These are phyloP conservation scores for Silene uniflora DNA, from an alignment of 148 eudicot species.

Conservation along the genomic window DNA sequence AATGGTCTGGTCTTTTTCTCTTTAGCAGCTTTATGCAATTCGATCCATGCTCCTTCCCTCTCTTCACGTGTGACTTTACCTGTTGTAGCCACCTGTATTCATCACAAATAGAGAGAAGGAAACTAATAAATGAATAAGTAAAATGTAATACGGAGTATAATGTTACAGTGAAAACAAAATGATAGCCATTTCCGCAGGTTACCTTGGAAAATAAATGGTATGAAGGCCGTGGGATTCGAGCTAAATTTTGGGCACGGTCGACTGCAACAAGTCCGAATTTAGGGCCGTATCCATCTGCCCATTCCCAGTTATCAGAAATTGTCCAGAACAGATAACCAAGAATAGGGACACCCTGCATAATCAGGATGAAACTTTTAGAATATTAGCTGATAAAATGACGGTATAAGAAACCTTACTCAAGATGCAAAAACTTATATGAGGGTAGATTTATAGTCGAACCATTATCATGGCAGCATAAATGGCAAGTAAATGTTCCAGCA, in stretches of 20 bases:
- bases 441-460: conserved; percentile 37
- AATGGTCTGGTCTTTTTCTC: conserved; percentile 79
- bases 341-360: conserved; percentile 72
- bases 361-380: conserved; percentile 1
- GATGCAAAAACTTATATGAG: background rate
- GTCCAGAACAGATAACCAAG: conserved; percentile 98
- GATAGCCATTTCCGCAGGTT: conserved; percentile 7
- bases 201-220: conserved; percentile 82
- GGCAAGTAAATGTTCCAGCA: conserved; percentile 90
- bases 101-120: background rate
- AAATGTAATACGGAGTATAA: conserved; percentile 2
- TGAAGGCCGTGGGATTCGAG: conserved; percentile 84
- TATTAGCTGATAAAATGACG: background rate
- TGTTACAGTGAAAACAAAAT: background rate
- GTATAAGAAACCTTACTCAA: background rate
- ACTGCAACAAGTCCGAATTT: conserved; percentile 98
- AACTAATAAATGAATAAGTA: conserved; percentile 13
- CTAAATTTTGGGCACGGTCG: conserved; percentile 83
- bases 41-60: conserved; percentile 69
- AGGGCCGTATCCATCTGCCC: conserved; percentile 99
- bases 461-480: conserved; percentile 80
- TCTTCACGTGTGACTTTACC: conserved; percentile 79
- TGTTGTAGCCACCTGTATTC: conserved; percentile 59
- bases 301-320: conserved; percentile 98
- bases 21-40: conserved; percentile 64